Conservation (phyloP, 805 yeast genomes). For the Metschnikowia bowlesiae region DNA sequence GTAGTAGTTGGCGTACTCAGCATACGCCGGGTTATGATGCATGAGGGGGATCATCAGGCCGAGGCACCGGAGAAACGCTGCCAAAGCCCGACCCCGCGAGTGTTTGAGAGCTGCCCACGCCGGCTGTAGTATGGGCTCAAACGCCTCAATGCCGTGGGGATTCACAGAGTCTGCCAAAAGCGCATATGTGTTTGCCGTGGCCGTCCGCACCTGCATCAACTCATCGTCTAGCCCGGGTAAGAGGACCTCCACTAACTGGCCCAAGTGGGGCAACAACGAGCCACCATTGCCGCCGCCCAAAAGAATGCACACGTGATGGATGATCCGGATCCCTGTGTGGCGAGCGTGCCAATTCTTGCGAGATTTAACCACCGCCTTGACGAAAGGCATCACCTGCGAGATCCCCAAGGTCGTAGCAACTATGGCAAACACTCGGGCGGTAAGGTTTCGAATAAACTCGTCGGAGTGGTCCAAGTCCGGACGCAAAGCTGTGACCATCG, state of each 20-base stretch:
- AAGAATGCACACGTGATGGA: slow-evolving; percentile 69
- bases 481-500: slow-evolving; percentile 71
- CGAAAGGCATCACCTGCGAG: slow-evolving; percentile 66
- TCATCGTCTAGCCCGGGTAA: slow-evolving; percentile 60
- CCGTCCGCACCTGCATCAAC: slow-evolving; percentile 58
- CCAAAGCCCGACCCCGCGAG: slow-evolving; percentile 73
- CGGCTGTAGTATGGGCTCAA: slow-evolving; percentile 68
- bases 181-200: slow-evolving; percentile 68
- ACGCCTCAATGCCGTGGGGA: slow-evolving; percentile 89
- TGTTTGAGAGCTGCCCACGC: slow-evolving; percentile 74
- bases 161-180: slow-evolving; percentile 74
- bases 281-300: slow-evolving; percentile 53
- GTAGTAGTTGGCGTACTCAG: slow-evolving; percentile 74
- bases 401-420: slow-evolving; percentile 79
- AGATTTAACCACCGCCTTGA: slow-evolving; percentile 73
- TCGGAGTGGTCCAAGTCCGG: slow-evolving; percentile 81
- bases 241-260: slow-evolving; percentile 60
- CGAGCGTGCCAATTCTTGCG: slow-evolving; percentile 77
- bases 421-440: slow-evolving; percentile 78
- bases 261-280: slow-evolving; percentile 63
- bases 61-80: slow-evolving; percentile 71
- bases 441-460: slow-evolving; percentile 70
- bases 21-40: slow-evolving; percentile 49
- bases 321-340: slow-evolving; percentile 72
- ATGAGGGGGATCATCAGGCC: slow-evolving; percentile 81